Percentiles rank a stretch among this genome's conserved stretches.
phyloP scores from a whole-genome alignment of 225 moss, liverwort and hornwort species.

The Anthoceros angustus region DNA sequence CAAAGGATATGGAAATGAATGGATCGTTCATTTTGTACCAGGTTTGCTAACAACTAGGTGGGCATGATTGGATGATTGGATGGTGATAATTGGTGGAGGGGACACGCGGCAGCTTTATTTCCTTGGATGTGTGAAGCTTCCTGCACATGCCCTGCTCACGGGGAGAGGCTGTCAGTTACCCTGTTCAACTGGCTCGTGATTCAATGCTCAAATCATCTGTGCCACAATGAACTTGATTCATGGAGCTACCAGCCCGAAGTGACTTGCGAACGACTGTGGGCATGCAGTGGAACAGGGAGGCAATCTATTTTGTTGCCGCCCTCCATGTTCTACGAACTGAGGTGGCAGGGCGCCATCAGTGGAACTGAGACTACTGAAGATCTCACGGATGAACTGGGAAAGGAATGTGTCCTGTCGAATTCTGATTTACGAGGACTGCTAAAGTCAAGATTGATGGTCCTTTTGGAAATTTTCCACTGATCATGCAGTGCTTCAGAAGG shows the following conservation, averaged over 20 bases:
- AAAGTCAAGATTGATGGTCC: slow-evolving; percentile 25
- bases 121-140: slow-evolving; percentile 48
- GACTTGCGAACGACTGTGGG: not conserved
- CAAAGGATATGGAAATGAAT: not conserved
- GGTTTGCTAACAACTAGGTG: slow-evolving; percentile 22
- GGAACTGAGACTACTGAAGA: slow-evolving; percentile 92
- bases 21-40: not conserved
- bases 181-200: too few relatives aligned
- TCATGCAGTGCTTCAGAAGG: not conserved
- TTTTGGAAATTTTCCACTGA: not conserved
- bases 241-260: not conserved
- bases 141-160: slow-evolving; percentile 40
- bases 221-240: too few relatives aligned
- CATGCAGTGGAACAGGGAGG: slow-evolving; percentile 48
- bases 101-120: slow-evolving; percentile 72
- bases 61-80: slow-evolving; percentile 46
- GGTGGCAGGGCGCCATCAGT: slow-evolving; percentile 42
- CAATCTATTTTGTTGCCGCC: slow-evolving; percentile 68
- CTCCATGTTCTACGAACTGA: slow-evolving; percentile 34
- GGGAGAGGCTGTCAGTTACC: slow-evolving; percentile 80
- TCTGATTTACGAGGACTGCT: slow-evolving; percentile 57
- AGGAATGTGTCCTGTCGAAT: slow-evolving; percentile 46
- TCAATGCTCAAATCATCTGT: too few relatives aligned
- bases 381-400: slow-evolving; percentile 66
- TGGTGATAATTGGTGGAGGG: slow-evolving; percentile 90